Conservation (phyloP, 768 basidiomycete species). For the Basidioascus undulatus region DNA sequence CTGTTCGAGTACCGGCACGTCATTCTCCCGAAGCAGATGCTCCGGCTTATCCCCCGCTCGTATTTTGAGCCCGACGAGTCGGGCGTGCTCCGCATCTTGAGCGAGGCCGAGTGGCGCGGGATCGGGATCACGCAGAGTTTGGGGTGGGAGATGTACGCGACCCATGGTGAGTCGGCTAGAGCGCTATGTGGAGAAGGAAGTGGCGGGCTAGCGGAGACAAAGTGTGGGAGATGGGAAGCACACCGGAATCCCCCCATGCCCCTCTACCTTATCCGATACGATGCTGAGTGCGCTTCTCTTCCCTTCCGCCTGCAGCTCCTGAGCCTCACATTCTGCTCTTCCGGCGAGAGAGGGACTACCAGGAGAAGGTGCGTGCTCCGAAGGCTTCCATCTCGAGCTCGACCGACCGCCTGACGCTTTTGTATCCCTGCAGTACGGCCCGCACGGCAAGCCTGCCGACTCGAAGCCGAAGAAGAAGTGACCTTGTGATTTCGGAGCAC, state of each 20-base stretch:
- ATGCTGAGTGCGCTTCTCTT: background rate
- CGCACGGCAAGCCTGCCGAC: background rate
- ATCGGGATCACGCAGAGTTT: conserved; percentile 89
- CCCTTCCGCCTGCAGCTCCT: conserved; percentile 30
- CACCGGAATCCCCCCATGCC: background rate
- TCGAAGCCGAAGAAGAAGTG: too few relatives aligned
- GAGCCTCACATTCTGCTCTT: conserved; percentile 86
- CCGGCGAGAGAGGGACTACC: conserved; percentile 29
- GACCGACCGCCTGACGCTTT: background rate
- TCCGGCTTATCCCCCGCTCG: conserved; percentile 72
- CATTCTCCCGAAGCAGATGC: conserved; percentile 73
- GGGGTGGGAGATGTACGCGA: conserved; percentile 92
- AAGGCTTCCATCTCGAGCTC: background rate
- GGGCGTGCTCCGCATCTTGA: conserved; percentile 53
- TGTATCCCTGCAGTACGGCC: background rate
- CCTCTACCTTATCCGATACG: background rate
- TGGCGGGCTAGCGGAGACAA: background rate
- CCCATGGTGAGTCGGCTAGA: conserved; percentile 38
- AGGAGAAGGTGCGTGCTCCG: conserved; percentile 1
- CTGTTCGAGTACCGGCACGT: conserved; percentile 77
- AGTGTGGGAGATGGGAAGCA: background rate
- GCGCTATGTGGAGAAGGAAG: background rate
- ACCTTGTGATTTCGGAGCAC: too few relatives aligned
- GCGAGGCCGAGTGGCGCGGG: conserved; percentile 76
- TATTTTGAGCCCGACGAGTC: conserved; percentile 49